Percentiles rank a stretch among this genome's conserved stretches.
Evolutionary conservation across 2,329 filamentous ascomycete genomes (phyloP).

Genomic region (Sporothrix brasiliensis): DNA sequence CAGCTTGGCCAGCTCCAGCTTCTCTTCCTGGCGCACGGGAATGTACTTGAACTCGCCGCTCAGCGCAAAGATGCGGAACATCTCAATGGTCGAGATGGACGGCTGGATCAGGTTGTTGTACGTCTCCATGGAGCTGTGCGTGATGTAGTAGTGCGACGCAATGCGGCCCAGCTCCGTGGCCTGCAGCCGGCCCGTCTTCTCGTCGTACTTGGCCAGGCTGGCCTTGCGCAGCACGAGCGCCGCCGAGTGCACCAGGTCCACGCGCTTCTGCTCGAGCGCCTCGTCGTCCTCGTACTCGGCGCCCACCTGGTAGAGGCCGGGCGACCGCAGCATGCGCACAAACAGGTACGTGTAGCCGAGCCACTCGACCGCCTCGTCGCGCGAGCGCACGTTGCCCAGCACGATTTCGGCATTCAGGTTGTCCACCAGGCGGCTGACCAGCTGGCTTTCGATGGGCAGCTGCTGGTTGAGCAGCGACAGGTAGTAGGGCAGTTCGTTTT

Average conservation of each 20-base stretch:
- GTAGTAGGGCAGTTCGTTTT: slow-evolving; percentile 95
- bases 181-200: slow-evolving; percentile 84
- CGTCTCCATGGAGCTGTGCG: slow-evolving; percentile 91
- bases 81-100: slow-evolving; percentile 87
- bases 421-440: slow-evolving; percentile 89
- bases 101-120: slow-evolving; percentile 96
- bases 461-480: slow-evolving; percentile 96
- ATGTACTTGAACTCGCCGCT: slow-evolving; percentile 99
- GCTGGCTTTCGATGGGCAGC: slow-evolving; percentile 93
- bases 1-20: slow-evolving; percentile 90
- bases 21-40: slow-evolving; percentile 95
- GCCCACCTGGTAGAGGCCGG: slow-evolving; percentile 91
- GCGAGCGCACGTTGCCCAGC: slow-evolving; percentile 84
- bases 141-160: slow-evolving; percentile 98
- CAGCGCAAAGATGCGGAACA: slow-evolving; percentile 93
- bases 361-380: slow-evolving; percentile 99
- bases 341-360: slow-evolving; percentile 97
- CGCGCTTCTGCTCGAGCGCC: slow-evolving; percentile 89
- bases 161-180: slow-evolving; percentile 93
- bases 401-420: slow-evolving; percentile 97
- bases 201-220: slow-evolving; percentile 91
- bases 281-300: slow-evolving; percentile 94
- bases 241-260: slow-evolving; percentile 95
- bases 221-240: slow-evolving; percentile 84
- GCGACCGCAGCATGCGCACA: slow-evolving; percentile 94